A percentile compares a stretch with the other conserved stretches of the same genome.
Conservation (phyloP, 1,284 basidiomycete genomes). For the Ceratobasidium sp. region DNA sequence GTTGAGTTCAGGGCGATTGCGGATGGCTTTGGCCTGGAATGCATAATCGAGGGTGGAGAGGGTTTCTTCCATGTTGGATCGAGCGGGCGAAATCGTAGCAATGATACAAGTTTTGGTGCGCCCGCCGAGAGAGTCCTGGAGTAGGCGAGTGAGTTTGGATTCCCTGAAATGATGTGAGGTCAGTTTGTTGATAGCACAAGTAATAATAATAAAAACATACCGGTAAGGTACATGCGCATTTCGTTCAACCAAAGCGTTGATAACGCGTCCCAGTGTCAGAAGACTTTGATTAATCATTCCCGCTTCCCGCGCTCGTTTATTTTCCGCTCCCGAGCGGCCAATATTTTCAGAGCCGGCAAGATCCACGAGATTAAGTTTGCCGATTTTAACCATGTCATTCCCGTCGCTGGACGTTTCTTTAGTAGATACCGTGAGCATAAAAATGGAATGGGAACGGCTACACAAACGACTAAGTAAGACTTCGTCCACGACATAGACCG, state of each 20-base stretch:
- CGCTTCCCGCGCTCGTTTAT: slow-evolving; percentile 98
- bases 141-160: slow-evolving; percentile 98
- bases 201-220: slow-evolving; percentile 61
- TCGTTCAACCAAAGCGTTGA: slow-evolving; percentile 96
- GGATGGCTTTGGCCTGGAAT: slow-evolving; percentile 99
- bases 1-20: slow-evolving; percentile 99
- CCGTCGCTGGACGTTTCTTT: slow-evolving; percentile 87
- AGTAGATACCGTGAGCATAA: slow-evolving; percentile 97
- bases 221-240: slow-evolving; percentile 96
- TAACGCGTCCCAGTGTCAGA: slow-evolving; percentile 99
- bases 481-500: neutral
- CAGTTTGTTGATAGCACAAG: neutral
- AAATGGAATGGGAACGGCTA: slow-evolving; percentile 98
- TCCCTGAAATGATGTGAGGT: slow-evolving; percentile 94
- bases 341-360: slow-evolving; percentile 99
- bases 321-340: slow-evolving; percentile 98
- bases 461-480: neutral
- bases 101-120: slow-evolving; percentile 99
- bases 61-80: slow-evolving; percentile 97
- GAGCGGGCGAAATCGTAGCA: slow-evolving; percentile 98
- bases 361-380: slow-evolving; percentile 98
- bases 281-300: slow-evolving; percentile 99
- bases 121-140: slow-evolving; percentile 99
- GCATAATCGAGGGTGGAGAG: slow-evolving; percentile 98
- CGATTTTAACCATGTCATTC: slow-evolving; percentile 94